These are phyloP conservation scores for Agrocybe pediades DNA, from an alignment of 768 basidiomycete genomes.

Conservation along the genomic window DNA sequence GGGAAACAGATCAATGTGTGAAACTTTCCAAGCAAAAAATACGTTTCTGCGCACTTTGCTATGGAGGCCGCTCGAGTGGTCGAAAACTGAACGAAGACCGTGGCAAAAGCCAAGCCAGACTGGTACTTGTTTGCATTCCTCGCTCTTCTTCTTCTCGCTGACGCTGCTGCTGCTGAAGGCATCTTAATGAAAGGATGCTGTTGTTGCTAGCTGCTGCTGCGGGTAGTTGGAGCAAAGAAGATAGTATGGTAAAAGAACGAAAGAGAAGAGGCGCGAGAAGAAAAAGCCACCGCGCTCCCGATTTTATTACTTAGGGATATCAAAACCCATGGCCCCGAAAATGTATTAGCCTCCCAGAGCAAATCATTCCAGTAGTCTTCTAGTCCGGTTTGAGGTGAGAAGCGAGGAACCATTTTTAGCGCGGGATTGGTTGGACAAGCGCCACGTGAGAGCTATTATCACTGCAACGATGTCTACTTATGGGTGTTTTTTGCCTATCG, in stretches of 20 bases:
- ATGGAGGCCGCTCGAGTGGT: conserved; percentile 7
- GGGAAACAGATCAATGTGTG: not conserved
- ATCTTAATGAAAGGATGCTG: not conserved
- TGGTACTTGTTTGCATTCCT: conserved; percentile 4
- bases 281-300: not conserved
- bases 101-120: conserved; percentile 18
- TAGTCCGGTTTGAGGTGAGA: conserved; percentile 1
- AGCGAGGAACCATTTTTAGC: not conserved
- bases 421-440: not conserved
- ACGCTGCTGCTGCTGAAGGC: conserved; percentile 9
- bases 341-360: not conserved
- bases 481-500: conserved; percentile 5
- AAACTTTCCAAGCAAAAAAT: not conserved
- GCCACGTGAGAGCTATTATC: conserved; percentile 1
- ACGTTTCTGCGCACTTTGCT: conserved; percentile 1
- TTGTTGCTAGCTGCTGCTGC: too few relatives aligned
- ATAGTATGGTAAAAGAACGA: not conserved
- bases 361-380: not conserved
- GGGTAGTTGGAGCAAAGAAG: too few relatives aligned
- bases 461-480: not conserved
- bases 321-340: not conserved
- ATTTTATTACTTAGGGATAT: not conserved
- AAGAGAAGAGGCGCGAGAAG: not conserved
- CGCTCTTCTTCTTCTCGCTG: not conserved
- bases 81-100: conserved; percentile 18